phyloP scores from a whole-genome alignment of 148 eudicot genomes.

The Chenopodium berlandieri region DNA sequence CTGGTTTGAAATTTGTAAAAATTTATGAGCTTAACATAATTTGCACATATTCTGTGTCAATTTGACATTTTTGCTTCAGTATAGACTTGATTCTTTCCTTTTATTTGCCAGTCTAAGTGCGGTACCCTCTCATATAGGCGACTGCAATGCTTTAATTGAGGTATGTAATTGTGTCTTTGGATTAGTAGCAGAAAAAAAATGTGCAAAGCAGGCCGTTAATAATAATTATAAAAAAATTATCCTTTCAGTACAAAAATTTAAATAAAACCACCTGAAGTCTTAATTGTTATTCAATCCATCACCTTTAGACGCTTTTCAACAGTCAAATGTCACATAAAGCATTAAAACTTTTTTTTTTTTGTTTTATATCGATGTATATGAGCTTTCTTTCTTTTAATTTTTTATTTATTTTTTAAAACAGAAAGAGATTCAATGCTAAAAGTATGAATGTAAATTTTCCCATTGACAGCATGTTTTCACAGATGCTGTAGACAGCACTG shows the following conservation, averaged over 20 bases:
- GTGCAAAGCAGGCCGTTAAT: not conserved
- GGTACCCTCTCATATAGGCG: constrained; percentile 61
- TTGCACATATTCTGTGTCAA: not conserved
- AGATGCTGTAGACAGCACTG: not conserved
- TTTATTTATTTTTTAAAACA: too few species aligned
- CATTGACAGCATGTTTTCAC: not conserved
- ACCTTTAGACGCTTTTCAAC: too few species aligned
- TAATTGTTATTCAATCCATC: not conserved
- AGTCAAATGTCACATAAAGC: not conserved
- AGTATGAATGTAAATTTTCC: too few species aligned
- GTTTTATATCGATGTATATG: too few species aligned
- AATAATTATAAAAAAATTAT: not conserved
- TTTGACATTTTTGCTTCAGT: not conserved
- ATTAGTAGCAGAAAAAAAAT: not conserved
- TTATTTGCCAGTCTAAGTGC: constrained; percentile 48
- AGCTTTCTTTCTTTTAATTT: too few species aligned
- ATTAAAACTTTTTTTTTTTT: not conserved
- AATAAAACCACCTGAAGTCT: not conserved
- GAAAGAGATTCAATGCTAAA: too few species aligned
- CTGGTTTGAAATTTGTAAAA: not conserved
- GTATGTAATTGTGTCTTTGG: constrained; percentile 42
- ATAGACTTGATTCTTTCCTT: constrained; percentile 7
- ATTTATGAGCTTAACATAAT: not conserved
- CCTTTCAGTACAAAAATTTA: not conserved
- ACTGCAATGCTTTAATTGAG: constrained; percentile 68